Conservation (phyloP, 768 basidiomycete species). For the Xerocomellus dryophilus region DNA sequence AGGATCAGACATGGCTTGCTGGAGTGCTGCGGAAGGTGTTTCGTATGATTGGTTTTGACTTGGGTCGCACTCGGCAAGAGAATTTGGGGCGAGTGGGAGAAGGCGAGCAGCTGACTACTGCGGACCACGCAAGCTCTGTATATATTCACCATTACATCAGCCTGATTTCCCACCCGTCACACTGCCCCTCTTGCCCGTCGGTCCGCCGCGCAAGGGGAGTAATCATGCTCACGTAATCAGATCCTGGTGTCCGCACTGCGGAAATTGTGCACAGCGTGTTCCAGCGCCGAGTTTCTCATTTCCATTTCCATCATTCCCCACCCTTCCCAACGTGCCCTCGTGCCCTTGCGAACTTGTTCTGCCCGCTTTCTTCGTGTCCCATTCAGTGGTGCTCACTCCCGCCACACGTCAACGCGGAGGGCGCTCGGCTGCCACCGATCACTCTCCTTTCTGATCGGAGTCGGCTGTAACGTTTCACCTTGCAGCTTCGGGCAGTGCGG, state of each 20-base stretch:
- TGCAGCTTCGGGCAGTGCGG: slow-evolving; percentile 5
- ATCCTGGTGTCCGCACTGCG: slow-evolving; percentile 9
- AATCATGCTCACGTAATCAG: slow-evolving; percentile 19
- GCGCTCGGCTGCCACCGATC: slow-evolving; percentile 28
- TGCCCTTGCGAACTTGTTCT: background rate
- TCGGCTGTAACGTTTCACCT: slow-evolving; percentile 10
- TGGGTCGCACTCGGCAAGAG: slow-evolving; percentile 5
- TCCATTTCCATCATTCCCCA: background rate
- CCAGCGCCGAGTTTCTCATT: background rate
- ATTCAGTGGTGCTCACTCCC: background rate
- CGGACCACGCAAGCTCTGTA: slow-evolving; percentile 35
- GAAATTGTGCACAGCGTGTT: slow-evolving; percentile 13
- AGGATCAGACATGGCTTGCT: slow-evolving; percentile 31
- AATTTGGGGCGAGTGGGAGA: slow-evolving; percentile 4
- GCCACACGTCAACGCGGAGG: slow-evolving; percentile 10
- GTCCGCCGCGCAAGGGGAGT: slow-evolving; percentile 12
- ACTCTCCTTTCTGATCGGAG: slow-evolving; percentile 25
- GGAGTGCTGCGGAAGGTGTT: slow-evolving; percentile 26
- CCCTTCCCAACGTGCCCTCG: background rate
- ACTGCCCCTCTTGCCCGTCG: slow-evolving; percentile 24
- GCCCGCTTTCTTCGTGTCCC: background rate
- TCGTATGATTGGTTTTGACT: slow-evolving; percentile 20
- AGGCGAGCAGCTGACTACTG: slow-evolving; percentile 20
- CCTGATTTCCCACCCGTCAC: slow-evolving; percentile 29
- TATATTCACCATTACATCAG: slow-evolving; percentile 37